phyloP scores from a whole-genome alignment of 768 basidiomycete genomes.

The Porpolomopsis calyptriformis region DNA sequence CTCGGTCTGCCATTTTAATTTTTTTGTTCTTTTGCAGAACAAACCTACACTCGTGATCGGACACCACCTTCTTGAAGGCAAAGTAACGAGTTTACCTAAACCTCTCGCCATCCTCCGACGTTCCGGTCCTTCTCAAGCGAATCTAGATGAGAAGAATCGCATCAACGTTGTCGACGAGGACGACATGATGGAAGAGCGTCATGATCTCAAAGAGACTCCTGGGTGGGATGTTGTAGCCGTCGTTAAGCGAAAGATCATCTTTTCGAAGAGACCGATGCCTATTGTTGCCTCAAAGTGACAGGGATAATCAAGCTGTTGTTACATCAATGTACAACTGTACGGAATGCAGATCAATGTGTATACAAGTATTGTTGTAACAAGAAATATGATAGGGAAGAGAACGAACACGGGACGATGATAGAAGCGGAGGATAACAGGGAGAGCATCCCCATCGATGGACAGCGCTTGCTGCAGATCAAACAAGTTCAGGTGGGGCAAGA shows the following conservation, averaged over 20 bases:
- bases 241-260: conserved; percentile 74
- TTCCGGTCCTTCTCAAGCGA: conserved; percentile 13
- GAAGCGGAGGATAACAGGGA: too few species aligned
- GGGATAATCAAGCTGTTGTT: not conserved
- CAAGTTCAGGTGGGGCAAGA: too few species aligned
- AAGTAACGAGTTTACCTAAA: conserved; percentile 62
- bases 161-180: conserved; percentile 15
- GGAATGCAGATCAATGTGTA: not conserved
- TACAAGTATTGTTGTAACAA: conserved; percentile 7
- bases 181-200: conserved; percentile 11
- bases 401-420: conserved; percentile 8
- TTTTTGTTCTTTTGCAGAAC: conserved; percentile 46
- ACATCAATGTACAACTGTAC: not conserved
- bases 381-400: conserved; percentile 1
- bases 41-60: conserved; percentile 76
- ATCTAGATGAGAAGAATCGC: conserved; percentile 4
- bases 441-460: too few species aligned
- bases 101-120: conserved; percentile 71
- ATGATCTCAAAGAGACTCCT: conserved; percentile 4
- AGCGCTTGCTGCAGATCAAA: too few species aligned
- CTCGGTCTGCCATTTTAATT: too few species aligned
- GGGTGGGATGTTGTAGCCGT: conserved; percentile 63
- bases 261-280: conserved; percentile 76
- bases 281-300: conserved; percentile 25
- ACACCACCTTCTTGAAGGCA: conserved; percentile 86